Evolutionary conservation across 106 monocot genomes (phyloP), one percentile per base, ranked within the genome.

Genomic region (Dioscorea dumetorum): DNA sequence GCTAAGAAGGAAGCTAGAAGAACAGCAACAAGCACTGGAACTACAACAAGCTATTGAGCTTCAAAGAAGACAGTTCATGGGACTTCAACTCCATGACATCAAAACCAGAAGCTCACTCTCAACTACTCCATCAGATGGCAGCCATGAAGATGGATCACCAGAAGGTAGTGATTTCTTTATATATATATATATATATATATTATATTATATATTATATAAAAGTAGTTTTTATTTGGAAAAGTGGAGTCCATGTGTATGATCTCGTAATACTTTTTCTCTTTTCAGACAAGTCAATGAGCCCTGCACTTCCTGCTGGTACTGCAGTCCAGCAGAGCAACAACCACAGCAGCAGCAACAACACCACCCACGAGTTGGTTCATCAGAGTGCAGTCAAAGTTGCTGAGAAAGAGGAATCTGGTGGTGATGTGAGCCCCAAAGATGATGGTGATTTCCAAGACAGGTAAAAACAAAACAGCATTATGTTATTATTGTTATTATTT

Each of bases 11-110:
- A 94, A 87, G 73, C n/a, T 89, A 20, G 88, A 89, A 66, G 93
- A 89, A 70, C 85, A 85, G 65, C 84, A 93, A 72, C 85, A 85
- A 33, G 85, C 85, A 4, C 81, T 73, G 21, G 89, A 89, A 59
- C 75, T 94, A 19, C 93, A 89, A 69, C 86, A 89, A 49, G 88
- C 93, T 8, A 89, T 94, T 16, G 93, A 94, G 74, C 74, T 84
- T 18, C 89, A 94, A 59, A 56, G 76, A 33, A 67, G 90, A 22
- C 70, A 87, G 12, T 72, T 94, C 76, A 84, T 94, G 84, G 84
- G 84, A 9, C 80, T 94, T 24, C 84, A 90, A 34, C 82, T 90
- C 8, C 73, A 86, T 17, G 90, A 90, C 49, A 70, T 89, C 33
- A 87, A 84, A 53, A 70, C 49, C 19, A 62, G 77, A 28, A 77